Percentiles rank a stretch among this genome's conserved stretches.
Conservation (phyloP, 768 basidiomycete species). For the Lactifluus piperatus region DNA sequence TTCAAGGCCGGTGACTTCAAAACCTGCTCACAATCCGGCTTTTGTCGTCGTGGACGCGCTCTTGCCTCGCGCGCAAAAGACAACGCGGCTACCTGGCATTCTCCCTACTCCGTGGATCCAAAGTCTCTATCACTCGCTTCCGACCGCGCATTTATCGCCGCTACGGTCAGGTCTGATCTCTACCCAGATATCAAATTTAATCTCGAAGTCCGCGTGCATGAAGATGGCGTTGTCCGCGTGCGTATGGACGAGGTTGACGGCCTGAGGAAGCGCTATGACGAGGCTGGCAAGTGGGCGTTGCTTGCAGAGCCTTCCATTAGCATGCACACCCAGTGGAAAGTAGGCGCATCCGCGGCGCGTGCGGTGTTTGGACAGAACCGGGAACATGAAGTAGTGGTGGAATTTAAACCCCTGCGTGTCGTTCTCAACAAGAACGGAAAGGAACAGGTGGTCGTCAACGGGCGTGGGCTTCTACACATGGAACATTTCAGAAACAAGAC, state of each 20-base stretch:
- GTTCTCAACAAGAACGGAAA: conserved; percentile 63
- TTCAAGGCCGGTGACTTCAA: conserved; percentile 88
- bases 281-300: conserved; percentile 86
- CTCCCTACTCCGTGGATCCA: conserved; percentile 76
- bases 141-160: conserved; percentile 56
- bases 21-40: conserved; percentile 87
- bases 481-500: conserved; percentile 84
- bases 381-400: conserved; percentile 56
- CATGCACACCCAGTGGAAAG: conserved; percentile 51
- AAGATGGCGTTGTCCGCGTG: conserved; percentile 84
- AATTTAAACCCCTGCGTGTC: conserved; percentile 69
- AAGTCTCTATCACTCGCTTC: conserved; percentile 43
- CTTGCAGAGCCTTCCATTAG: conserved; percentile 61
- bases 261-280: conserved; percentile 79
- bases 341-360: conserved; percentile 54
- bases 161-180: conserved; percentile 67
- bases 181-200: conserved; percentile 80
- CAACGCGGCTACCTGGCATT: conserved; percentile 54
- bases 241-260: conserved; percentile 85
- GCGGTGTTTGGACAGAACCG: conserved; percentile 59
- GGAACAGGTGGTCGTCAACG: conserved; percentile 85
- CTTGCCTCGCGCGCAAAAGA: conserved; percentile 66
- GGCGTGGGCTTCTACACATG: conserved; percentile 88
- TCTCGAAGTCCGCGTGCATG: conserved; percentile 75
- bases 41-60: conserved; percentile 86